A percentile compares a stretch with the other conserved stretches of the same genome.
Evolutionary conservation across 129 eudicot genomes (phyloP).

Genomic region (Pseudognaphalium luteoalbum): DNA sequence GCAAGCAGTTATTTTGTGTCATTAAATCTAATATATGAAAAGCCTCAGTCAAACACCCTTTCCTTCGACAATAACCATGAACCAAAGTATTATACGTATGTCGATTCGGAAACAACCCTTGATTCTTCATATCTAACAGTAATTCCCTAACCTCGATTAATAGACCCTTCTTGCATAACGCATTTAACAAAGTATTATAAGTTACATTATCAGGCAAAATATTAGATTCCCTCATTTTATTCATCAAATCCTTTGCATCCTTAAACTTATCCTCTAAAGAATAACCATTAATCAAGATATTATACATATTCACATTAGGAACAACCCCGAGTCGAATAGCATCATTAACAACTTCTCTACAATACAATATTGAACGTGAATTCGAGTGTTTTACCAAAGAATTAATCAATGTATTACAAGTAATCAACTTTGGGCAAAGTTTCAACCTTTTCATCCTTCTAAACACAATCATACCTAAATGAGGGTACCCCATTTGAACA

Average conservation of each 20-base stretch:
- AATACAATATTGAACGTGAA: constrained; percentile 33
- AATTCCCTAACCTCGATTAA: constrained; percentile 56
- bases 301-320: constrained; percentile 58
- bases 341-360: constrained; percentile 54
- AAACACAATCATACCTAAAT: constrained; percentile 57
- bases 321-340: constrained; percentile 50
- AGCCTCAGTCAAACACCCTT: constrained; percentile 73
- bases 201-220: constrained; percentile 76
- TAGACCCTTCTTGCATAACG: constrained; percentile 58
- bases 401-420: constrained; percentile 64
- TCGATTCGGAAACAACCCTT: constrained; percentile 60
- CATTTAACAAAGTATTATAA: constrained; percentile 69
- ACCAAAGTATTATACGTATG: constrained; percentile 74
- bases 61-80: constrained; percentile 59
- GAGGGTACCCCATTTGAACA: constrained; percentile 48
- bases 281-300: constrained; percentile 63
- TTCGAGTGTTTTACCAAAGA: constrained; percentile 60
- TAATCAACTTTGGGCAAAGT: constrained; percentile 48
- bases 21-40: constrained; percentile 61
- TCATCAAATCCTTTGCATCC: constrained; percentile 60
- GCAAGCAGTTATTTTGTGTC: constrained; percentile 57
- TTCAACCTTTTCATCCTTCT: constrained; percentile 64
- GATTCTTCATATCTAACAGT: constrained; percentile 63
- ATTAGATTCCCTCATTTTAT: constrained; percentile 48
- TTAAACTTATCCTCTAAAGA: constrained; percentile 56